Percentiles rank a stretch among this genome's conserved stretches.
Conservation (phyloP, 306 rosid genomes). For the Senna tora region DNA sequence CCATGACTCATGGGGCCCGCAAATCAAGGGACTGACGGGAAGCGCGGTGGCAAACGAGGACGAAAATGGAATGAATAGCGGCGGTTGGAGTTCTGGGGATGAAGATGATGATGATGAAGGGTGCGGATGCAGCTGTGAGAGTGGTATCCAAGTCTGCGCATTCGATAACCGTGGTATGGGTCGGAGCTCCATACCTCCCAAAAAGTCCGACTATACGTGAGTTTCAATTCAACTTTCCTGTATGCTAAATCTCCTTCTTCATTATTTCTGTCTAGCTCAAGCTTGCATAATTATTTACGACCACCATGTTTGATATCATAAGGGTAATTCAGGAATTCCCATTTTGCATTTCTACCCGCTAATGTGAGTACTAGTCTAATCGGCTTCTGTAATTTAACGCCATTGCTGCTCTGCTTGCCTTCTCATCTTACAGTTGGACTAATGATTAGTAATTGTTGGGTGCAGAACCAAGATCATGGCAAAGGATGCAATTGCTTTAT, state of each 20-base stretch:
- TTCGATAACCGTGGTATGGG: constrained; percentile 97
- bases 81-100: constrained; percentile 25
- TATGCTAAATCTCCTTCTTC: background rate
- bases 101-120: background rate
- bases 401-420: too few relatives aligned
- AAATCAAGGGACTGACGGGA: constrained; percentile 68
- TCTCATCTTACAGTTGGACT: too few relatives aligned
- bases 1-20: constrained; percentile 88
- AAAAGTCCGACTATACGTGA: constrained; percentile 79
- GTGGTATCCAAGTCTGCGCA: constrained; percentile 78
- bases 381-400: too few relatives aligned
- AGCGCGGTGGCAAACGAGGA: constrained; percentile 57
- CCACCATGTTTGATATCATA: too few relatives aligned
- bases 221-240: constrained; percentile 32
- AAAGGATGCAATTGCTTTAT: constrained; percentile 76
- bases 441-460: constrained; percentile 30
- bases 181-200: constrained; percentile 71
- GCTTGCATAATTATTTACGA: too few relatives aligned
- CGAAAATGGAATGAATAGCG: constrained; percentile 24
- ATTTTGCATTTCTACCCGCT: background rate
- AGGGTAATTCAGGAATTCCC: too few relatives aligned
- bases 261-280: too few relatives aligned
- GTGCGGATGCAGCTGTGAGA: constrained; percentile 39
- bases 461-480: constrained; percentile 94
- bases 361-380: too few relatives aligned